phyloP scores from a whole-genome alignment of 163 green algal species.

The Volvox carteri region DNA sequence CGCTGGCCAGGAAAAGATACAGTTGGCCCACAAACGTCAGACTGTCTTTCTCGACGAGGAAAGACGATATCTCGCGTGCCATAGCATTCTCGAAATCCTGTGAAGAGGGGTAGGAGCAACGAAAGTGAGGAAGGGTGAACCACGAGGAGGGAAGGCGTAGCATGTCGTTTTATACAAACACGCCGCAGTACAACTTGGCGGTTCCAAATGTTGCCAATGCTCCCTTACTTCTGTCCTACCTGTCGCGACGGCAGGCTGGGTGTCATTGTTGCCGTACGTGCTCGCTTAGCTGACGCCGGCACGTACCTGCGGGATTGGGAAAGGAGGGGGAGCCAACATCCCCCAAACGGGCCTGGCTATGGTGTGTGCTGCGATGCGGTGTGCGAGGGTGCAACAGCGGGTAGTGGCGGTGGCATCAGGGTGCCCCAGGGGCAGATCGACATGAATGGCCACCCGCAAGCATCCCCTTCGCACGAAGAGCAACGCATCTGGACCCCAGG shows the following conservation, averaged over 20 bases:
- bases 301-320: slow-evolving; percentile 29
- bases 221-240: too few relatives aligned
- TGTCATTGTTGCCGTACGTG: background rate
- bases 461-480: background rate
- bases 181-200: background rate
- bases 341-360: background rate
- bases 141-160: background rate
- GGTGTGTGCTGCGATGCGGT: background rate
- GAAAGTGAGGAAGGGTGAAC: background rate
- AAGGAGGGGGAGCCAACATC: too few relatives aligned
- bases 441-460: background rate
- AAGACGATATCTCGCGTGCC: background rate
- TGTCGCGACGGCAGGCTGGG: background rate
- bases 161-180: background rate
- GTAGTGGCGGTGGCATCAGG: background rate
- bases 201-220: background rate
- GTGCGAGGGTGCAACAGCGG: background rate
- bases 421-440: background rate
- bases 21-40: background rate
- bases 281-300: slow-evolving; percentile 3
- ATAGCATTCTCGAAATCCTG: slow-evolving; percentile 25
- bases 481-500: background rate
- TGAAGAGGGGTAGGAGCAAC: background rate
- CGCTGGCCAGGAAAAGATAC: slow-evolving; percentile 4
- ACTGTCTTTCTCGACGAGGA: background rate